phyloP scores from a whole-genome alignment of 1,284 basidiomycete species.

The Ceratobasidium theobromae region DNA sequence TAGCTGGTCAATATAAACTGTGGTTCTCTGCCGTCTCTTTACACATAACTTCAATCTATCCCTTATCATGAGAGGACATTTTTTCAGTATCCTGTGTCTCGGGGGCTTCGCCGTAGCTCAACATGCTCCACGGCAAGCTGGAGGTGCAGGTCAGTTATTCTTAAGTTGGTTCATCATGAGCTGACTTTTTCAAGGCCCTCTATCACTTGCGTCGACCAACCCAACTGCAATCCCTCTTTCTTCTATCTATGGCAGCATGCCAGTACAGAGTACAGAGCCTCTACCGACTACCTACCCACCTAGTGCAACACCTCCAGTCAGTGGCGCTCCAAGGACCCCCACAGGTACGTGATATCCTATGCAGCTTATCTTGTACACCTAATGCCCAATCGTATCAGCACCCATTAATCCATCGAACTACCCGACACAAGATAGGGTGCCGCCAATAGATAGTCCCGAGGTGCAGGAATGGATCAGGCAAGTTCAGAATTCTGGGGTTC shows the following conservation, averaged over 20 bases:
- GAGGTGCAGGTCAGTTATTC: neutral
- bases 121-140: conserved; percentile 14
- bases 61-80: conserved; percentile 2
- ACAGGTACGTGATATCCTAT: conserved; percentile 36
- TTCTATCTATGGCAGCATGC: conserved; percentile 48
- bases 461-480: conserved; percentile 74
- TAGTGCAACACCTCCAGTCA: conserved; percentile 48
- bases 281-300: conserved; percentile 47
- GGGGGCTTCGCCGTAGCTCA: neutral
- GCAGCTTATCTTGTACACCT: conserved; percentile 15
- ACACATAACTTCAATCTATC: neutral
- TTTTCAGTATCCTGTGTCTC: neutral
- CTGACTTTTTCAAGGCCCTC: conserved; percentile 35
- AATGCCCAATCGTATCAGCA: neutral
- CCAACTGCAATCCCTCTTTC: conserved; percentile 60
- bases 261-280: conserved; percentile 45
- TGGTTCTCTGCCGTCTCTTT: neutral
- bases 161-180: neutral
- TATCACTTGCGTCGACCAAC: conserved; percentile 55
- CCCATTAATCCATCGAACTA: conserved; percentile 51
- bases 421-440: conserved; percentile 66
- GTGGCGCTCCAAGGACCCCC: conserved; percentile 46
- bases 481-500: conserved; percentile 55
- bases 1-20: conserved; percentile 1
- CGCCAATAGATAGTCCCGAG: conserved; percentile 65